Base-by-base conservation (phyloP, 2,329 filamentous ascomycete genomes). In the Helminthosporium solani region DNA sequence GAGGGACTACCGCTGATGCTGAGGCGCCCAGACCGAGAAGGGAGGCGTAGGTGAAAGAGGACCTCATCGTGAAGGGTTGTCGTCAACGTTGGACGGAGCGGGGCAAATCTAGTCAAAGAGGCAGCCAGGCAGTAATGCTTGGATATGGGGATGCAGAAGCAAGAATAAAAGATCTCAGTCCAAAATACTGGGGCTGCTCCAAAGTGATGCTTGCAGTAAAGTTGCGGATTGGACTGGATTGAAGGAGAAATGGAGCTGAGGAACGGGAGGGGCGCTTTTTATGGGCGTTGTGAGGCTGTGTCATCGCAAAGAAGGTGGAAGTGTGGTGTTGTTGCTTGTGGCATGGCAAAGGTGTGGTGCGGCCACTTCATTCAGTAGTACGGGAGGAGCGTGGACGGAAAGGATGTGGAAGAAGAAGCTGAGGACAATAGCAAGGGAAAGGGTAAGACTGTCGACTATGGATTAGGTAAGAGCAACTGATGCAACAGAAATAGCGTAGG, bases 1-100 rank as follows among this genome's bases (percentile, higher is more conserved):
- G 47, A 27, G 44, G 46, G 18, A 50, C 21, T 21, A 53, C 34
- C 19, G 46, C 51, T 9, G 53, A 44, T n/a, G 53, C 58, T 7
- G 56, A 54, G n/a, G 50, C 55, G 31, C 51, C 50, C 12, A 61
- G 38, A 8, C 52, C 49, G 6, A 31, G 9, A 23, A 62, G 39
- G 16, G 46, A 51, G 21, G 54, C 42, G 33, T 57, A 47, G 2
- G 52, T 34, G 19, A 59, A 15, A 15, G 47, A 33, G 14, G 59
- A 47, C 43, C 33, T 56, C 58, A 64, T 64, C 18, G 39, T 14
- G 28, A 4, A 5, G 12, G 14, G 6, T 31, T 31, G 28, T 7
- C 14, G 28, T 14, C 4, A 12, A 31, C 14, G 28, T 14, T 31
- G 28, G 12, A 31, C 14, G 28, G 28, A n/a, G 33, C 5, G 3